phyloP scores from a whole-genome alignment of 1,139 yeast genomes.

The Candida sanyaensis region DNA sequence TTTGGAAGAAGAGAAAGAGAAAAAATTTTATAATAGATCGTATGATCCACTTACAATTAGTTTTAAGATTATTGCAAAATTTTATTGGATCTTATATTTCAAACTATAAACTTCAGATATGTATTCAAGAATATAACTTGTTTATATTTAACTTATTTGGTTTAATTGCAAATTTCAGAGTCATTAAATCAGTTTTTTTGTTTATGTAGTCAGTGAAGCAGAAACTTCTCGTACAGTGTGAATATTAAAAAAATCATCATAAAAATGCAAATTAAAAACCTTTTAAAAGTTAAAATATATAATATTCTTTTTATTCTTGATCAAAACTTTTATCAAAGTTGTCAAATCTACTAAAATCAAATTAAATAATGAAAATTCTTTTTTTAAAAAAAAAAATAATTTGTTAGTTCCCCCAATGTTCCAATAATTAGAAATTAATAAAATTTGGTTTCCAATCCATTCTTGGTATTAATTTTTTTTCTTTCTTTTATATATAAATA shows the following conservation, averaged over 20 bases:
- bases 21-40: too few relatives aligned
- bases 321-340: neutral
- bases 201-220: constrained; percentile 51
- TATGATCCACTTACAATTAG: too few relatives aligned
- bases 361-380: neutral
- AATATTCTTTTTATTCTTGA: neutral
- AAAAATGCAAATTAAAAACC: constrained; percentile 14
- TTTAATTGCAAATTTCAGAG: constrained; percentile 46
- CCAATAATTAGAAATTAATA: neutral
- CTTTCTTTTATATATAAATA: neutral
- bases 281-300: neutral
- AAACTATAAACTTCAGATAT: neutral
- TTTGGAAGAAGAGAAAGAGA: too few relatives aligned
- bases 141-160: neutral
- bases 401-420: neutral
- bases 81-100: neutral
- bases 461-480: neutral
- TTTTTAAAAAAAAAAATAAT: too few relatives aligned
- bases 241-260: constrained; percentile 58
- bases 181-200: constrained; percentile 76
- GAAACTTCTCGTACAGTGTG: constrained; percentile 64
- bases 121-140: neutral
- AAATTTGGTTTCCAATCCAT: neutral
- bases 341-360: neutral
- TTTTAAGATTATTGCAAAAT: neutral